phyloP scores from a whole-genome alignment of 139 green algal species.

The Closterium sp. region DNA sequence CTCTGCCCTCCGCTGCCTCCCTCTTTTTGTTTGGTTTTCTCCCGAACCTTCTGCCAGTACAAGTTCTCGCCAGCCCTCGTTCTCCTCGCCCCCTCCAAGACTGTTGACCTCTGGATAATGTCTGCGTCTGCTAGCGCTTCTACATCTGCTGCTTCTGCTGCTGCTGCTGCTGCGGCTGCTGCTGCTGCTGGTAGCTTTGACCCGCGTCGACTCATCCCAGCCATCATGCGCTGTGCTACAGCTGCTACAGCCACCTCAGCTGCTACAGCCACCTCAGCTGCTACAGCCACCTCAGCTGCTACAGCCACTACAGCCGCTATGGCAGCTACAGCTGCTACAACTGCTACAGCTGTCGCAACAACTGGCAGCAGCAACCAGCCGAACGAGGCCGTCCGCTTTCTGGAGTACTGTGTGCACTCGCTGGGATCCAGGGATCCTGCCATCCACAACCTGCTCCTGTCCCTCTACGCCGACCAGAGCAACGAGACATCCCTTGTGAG shows the following conservation, averaged over 20 bases:
- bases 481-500: background rate
- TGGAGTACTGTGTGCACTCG: slow-evolving; percentile 67
- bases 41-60: slow-evolving; percentile 67
- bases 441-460: slow-evolving; percentile 70
- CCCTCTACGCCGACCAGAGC: slow-evolving; percentile 64
- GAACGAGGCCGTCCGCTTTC: slow-evolving; percentile 66
- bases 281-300: too few species aligned
- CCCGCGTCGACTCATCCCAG: slow-evolving; percentile 71
- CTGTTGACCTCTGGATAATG: slow-evolving; percentile 75
- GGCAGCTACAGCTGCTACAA: too few species aligned
- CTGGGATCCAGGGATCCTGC: slow-evolving; percentile 60
- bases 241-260: background rate
- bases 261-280: too few species aligned
- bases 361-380: background rate
- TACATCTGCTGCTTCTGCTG: background rate
- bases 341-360: too few species aligned
- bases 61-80: slow-evolving; percentile 80
- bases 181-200: background rate
- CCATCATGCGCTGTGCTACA: slow-evolving; percentile 68
- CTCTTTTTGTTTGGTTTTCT: background rate
- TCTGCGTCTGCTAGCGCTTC: background rate
- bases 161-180: background rate
- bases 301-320: too few species aligned
- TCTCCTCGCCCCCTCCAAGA: slow-evolving; percentile 56
- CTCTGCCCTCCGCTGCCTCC: background rate